Evolutionary conservation across 192 early-diverging fungal species (phyloP).

Genomic region (Coemansia furcata): DNA sequence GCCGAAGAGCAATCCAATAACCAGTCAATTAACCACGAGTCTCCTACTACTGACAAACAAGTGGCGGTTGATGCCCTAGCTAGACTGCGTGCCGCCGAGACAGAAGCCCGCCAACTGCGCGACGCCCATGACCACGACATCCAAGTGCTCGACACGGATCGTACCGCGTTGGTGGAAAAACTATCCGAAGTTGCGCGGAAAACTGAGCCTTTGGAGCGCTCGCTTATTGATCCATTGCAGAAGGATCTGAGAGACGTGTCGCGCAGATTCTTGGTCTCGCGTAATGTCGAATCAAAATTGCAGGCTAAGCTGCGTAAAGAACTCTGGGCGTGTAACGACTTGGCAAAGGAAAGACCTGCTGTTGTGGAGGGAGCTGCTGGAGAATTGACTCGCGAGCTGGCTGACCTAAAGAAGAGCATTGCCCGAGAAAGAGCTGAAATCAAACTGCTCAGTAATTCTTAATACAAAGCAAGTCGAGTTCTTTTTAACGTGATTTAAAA

Average conservation of each 20-base stretch:
- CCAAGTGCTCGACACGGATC: conserved; percentile 22
- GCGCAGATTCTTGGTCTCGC: background rate
- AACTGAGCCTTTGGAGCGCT: conserved; percentile 6
- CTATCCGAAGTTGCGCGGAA: conserved; percentile 3
- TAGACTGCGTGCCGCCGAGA: conserved; percentile 9
- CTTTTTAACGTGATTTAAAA: background rate
- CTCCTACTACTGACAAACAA: background rate
- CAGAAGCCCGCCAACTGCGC: conserved; percentile 8
- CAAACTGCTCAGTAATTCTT: background rate
- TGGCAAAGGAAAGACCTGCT: background rate
- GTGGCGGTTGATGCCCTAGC: background rate
- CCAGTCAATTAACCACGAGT: background rate
- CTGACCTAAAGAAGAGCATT: background rate
- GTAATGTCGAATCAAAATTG: conserved; percentile 1
- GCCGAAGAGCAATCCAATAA: background rate
- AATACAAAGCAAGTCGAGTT: too few species aligned
- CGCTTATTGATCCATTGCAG: conserved; percentile 16
- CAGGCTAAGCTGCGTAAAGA: conserved; percentile 11
- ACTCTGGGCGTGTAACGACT: background rate
- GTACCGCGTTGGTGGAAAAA: conserved; percentile 9
- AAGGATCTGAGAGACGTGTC: conserved; percentile 14
- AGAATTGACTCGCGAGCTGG: background rate
- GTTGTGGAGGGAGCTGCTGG: background rate
- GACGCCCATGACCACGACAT: conserved; percentile 11
- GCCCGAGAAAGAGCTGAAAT: background rate